These are phyloP conservation scores for Leccinum pachyderme DNA, from an alignment of 1,284 basidiomycete genomes.

Conservation along the genomic window DNA sequence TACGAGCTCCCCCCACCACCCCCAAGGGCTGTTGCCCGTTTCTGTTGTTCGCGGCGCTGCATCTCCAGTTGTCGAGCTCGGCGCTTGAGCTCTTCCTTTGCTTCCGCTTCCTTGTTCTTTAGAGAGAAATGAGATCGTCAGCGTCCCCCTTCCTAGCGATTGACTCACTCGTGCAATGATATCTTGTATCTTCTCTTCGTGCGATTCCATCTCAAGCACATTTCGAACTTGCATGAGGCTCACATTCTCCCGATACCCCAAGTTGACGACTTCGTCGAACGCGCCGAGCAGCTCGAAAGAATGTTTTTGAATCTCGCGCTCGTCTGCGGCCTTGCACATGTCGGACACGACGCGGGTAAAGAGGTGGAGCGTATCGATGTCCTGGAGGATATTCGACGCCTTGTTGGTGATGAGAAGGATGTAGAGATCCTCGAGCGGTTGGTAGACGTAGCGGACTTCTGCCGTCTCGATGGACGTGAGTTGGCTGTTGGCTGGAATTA, in stretches of 20 bases:
- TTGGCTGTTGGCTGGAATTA: conserved; percentile 42
- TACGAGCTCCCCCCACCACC: conserved; percentile 49
- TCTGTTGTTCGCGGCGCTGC: conserved; percentile 92
- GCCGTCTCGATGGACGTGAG: conserved; percentile 94
- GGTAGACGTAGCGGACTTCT: conserved; percentile 97
- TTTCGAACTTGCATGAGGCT: conserved; percentile 90
- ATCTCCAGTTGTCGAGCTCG: conserved; percentile 98
- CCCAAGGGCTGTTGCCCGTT: conserved; percentile 54
- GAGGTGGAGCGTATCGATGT: conserved; percentile 95
- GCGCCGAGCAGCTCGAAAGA: conserved; percentile 95
- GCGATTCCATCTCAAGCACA: conserved; percentile 97
- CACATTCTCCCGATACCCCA: conserved; percentile 94
- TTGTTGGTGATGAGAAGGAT: conserved; percentile 98
- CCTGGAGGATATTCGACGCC: conserved; percentile 96
- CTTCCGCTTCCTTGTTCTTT: conserved; percentile 98
- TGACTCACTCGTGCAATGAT: conserved; percentile 86
- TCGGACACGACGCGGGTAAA: conserved; percentile 94
- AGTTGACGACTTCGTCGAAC: conserved; percentile 94
- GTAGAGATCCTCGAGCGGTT: conserved; percentile 97
- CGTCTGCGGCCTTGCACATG: conserved; percentile 83
- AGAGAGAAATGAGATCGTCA: not conserved
- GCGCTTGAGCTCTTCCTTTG: conserved; percentile 98
- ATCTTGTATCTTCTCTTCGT: conserved; percentile 99
- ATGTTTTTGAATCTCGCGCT: conserved; percentile 88
- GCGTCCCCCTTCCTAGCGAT: not conserved